Evolutionary conservation across 1,284 basidiomycete species (phyloP).

Genomic region (Cryptococcus depauperatus): DNA sequence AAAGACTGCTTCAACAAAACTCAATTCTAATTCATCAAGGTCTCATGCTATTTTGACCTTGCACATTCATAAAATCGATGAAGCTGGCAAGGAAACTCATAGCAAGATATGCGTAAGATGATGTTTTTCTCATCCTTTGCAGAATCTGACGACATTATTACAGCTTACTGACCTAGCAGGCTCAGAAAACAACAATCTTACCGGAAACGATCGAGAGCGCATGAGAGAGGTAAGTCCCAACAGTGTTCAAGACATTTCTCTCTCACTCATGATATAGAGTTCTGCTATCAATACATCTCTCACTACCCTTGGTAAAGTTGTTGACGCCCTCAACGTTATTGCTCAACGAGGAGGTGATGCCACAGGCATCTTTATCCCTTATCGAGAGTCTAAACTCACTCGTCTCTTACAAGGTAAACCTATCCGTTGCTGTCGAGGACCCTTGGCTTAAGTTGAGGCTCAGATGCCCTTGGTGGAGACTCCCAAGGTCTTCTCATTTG

Average conservation of each 20-base stretch:
- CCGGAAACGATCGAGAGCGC: conserved; percentile 68
- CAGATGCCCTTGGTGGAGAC: conserved; percentile 64
- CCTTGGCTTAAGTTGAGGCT: neutral
- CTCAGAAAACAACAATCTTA: conserved; percentile 78
- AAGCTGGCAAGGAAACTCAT: conserved; percentile 47
- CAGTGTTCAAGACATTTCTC: too few species aligned
- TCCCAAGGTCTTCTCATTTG: conserved; percentile 70
- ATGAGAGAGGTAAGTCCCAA: conserved; percentile 50
- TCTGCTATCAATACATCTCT: conserved; percentile 76
- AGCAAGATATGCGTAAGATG: conserved; percentile 59
- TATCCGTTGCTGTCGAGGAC: neutral
- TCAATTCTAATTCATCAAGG: conserved; percentile 69
- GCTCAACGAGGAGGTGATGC: conserved; percentile 33
- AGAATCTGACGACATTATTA: neutral
- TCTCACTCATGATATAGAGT: too few species aligned
- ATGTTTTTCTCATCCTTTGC: neutral
- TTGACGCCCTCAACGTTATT: conserved; percentile 67
- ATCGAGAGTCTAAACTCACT: conserved; percentile 73
- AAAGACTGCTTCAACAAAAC: conserved; percentile 71
- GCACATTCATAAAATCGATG: conserved; percentile 51
- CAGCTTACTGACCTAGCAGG: conserved; percentile 72
- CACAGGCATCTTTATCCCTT: conserved; percentile 49
- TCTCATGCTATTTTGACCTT: conserved; percentile 74
- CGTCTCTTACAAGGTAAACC: conserved; percentile 61
- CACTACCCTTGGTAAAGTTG: conserved; percentile 71